A percentile compares a stretch with the other conserved stretches of the same genome.
phyloP scores from a whole-genome alignment of 176 grass and related monocot species.

The Eleusine coracana region DNA sequence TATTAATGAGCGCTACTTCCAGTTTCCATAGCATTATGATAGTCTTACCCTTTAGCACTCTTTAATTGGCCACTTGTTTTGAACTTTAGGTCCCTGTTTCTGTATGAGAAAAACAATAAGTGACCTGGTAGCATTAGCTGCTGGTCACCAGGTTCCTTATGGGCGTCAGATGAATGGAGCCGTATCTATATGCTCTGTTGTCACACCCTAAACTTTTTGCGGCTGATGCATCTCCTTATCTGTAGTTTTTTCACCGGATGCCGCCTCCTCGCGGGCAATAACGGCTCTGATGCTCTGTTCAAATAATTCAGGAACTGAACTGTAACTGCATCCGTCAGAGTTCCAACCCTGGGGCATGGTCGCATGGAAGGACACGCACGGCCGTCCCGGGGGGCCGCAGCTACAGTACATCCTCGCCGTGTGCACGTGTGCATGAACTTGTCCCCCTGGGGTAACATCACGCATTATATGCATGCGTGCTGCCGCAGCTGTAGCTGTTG shows the following conservation, averaged over 20 bases:
- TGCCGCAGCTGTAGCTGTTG: conserved; percentile 14
- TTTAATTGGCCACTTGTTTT: not conserved
- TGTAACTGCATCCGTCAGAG: conserved; percentile 46
- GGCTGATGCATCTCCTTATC: not conserved
- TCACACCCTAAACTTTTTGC: not conserved
- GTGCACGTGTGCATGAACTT: conserved; percentile 59
- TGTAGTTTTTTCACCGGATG: not conserved
- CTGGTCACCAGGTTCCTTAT: not conserved
- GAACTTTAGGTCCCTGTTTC: not conserved
- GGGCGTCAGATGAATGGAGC: not conserved
- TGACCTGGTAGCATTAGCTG: not conserved
- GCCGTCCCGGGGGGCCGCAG: not conserved
- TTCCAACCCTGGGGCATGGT: not conserved
- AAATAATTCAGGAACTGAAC: conserved; percentile 19
- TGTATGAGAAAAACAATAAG: not conserved
- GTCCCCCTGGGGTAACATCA: conserved; percentile 49
- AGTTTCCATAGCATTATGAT: not conserved
- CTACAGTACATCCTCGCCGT: not conserved
- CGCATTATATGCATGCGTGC: conserved; percentile 41
- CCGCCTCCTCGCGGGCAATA: conserved; percentile 17
- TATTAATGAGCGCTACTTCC: not conserved
- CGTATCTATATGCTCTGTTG: not conserved
- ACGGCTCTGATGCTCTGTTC: not conserved
- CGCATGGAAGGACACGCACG: not conserved
- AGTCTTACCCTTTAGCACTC: too few relatives aligned